Conservation (phyloP, 2,329 filamentous ascomycete species). For the Colletotrichum gloeosporioides region DNA sequence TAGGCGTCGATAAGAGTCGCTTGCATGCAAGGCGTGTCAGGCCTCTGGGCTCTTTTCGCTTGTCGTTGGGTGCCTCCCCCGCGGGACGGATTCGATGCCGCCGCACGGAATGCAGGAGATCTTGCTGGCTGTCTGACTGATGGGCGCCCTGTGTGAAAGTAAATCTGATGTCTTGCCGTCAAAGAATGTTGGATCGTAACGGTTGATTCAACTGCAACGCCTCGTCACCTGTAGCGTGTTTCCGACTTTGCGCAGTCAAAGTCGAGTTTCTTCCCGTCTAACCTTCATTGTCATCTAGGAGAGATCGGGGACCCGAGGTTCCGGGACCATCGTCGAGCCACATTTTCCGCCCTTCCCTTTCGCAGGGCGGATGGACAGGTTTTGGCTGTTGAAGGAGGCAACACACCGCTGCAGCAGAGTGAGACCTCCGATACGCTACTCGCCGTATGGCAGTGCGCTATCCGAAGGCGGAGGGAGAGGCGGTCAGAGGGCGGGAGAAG, state of each 20-base stretch:
- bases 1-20: slow-evolving; percentile 20
- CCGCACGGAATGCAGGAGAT: background rate
- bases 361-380: background rate
- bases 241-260: background rate
- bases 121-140: background rate
- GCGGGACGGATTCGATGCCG: slow-evolving; percentile 1
- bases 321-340: background rate
- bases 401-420: background rate
- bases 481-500: background rate
- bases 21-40: slow-evolving; percentile 7
- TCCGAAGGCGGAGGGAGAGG: background rate
- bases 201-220: slow-evolving; percentile 2
- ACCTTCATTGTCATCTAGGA: background rate
- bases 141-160: slow-evolving; percentile 9
- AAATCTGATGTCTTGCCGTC: background rate
- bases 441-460: background rate
- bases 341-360: background rate
- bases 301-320: background rate
- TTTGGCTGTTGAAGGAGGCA: background rate
- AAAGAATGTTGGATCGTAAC: background rate
- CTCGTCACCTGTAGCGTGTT: background rate
- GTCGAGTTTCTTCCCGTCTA: background rate
- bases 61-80: background rate
- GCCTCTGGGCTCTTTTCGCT: background rate
- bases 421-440: background rate